These are phyloP conservation scores for Phytophthora fragariae DNA, from an alignment of 352 stramenopile genomes.

Conservation along the genomic window DNA sequence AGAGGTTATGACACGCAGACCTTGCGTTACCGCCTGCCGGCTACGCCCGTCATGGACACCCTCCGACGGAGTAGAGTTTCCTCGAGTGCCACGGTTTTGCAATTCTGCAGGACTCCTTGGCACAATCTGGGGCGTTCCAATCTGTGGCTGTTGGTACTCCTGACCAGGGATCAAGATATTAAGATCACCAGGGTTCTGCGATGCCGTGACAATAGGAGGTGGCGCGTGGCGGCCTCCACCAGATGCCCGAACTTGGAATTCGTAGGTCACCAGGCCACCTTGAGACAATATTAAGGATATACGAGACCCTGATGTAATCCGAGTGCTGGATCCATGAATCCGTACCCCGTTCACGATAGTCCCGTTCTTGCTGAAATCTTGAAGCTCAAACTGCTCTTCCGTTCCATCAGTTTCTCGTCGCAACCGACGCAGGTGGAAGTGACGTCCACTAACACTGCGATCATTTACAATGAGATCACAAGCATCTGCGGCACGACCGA, in stretches of 20 bases:
- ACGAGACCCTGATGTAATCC: constrained; percentile 70
- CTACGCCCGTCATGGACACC: constrained; percentile 35
- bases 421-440: constrained; percentile 84
- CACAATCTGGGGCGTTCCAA: constrained; percentile 34
- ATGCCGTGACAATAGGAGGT: constrained; percentile 59
- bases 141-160: constrained; percentile 77
- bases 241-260: constrained; percentile 75
- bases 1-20: constrained; percentile 84
- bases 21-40: constrained; percentile 60
- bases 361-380: constrained; percentile 92
- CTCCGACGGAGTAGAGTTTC: constrained; percentile 32
- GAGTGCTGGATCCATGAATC: constrained; percentile 81
- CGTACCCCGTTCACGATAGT: constrained; percentile 91
- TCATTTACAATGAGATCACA: constrained; percentile 91
- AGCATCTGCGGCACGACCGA: constrained; percentile 82
- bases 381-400: constrained; percentile 82
- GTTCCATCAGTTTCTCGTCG: constrained; percentile 54
- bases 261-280: constrained; percentile 85
- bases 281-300: constrained; percentile 89
- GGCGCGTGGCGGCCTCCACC: constrained; percentile 36
- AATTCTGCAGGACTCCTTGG: constrained; percentile 82
- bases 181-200: constrained; percentile 50
- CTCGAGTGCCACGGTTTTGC: constrained; percentile 74
- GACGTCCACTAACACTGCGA: constrained; percentile 84
- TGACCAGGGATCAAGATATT: constrained; percentile 63